Percentiles rank a stretch among this genome's conserved stretches.
Conservation (phyloP, 257 asterid genomes). For the Cinchona pubescens region DNA sequence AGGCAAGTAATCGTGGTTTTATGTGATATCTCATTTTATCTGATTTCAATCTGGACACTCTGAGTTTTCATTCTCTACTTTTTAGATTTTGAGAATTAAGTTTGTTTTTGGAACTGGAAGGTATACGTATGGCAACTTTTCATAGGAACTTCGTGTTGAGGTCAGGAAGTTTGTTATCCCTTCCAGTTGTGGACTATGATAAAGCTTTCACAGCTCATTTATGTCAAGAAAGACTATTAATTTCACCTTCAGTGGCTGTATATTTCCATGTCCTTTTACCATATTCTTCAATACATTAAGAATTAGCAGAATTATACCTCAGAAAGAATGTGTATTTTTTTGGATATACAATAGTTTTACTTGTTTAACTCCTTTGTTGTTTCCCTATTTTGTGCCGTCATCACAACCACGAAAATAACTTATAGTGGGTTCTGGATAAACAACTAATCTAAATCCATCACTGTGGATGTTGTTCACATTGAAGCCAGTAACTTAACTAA, state of each 20-base stretch:
- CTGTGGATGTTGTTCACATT: no score
- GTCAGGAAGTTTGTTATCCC: slow-evolving; percentile 59
- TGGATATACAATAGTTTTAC: background rate
- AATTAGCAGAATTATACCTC: background rate
- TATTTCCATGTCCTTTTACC: slow-evolving; percentile 71
- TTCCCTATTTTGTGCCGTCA: no score
- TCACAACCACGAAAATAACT: no score
- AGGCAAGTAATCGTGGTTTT: slow-evolving; percentile 31
- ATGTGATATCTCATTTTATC: background rate
- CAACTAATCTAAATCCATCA: no score
- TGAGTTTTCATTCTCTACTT: background rate
- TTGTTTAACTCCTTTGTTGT: background rate
- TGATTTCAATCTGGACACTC: background rate
- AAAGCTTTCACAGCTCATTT: slow-evolving; percentile 69
- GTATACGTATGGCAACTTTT: slow-evolving; percentile 65
- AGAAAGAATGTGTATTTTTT: background rate
- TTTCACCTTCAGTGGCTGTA: slow-evolving; percentile 48
- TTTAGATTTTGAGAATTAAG: slow-evolving; percentile 10
- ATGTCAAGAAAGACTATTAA: slow-evolving; percentile 59
- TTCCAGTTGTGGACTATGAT: slow-evolving; percentile 77
- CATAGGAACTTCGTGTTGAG: slow-evolving; percentile 70
- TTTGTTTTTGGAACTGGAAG: slow-evolving; percentile 30
- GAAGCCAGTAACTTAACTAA: no score
- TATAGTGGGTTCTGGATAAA: no score
- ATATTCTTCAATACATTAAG: slow-evolving; percentile 43